Percentiles rank a stretch among this genome's conserved stretches.
Conservation (phyloP, 2,329 filamentous ascomycete species). For the Beauveria sp. region DNA sequence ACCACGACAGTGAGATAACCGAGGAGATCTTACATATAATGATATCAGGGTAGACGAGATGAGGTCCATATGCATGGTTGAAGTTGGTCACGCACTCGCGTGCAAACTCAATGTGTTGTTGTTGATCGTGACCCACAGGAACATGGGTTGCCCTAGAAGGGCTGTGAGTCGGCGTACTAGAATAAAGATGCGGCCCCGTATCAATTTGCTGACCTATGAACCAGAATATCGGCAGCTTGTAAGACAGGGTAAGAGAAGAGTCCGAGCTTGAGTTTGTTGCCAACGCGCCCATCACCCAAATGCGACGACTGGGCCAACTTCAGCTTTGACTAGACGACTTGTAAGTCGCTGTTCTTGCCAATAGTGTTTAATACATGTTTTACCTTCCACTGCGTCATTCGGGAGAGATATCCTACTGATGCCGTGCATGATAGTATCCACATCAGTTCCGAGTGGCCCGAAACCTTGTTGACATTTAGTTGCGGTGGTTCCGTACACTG, state of each 20-base stretch:
- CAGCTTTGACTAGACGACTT: conserved; percentile 57
- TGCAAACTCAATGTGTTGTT: conserved; percentile 88
- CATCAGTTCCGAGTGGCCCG: conserved; percentile 83
- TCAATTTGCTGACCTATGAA: conserved; percentile 58
- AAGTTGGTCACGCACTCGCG: conserved; percentile 81
- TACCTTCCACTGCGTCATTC: conserved; percentile 99
- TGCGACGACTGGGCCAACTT: conserved; percentile 51
- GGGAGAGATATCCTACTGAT: conserved; percentile 83
- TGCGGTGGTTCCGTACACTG: background rate
- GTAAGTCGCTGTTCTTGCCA: background rate
- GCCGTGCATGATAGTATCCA: conserved; percentile 93
- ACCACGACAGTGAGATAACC: background rate
- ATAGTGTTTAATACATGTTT: background rate
- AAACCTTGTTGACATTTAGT: conserved; percentile 40
- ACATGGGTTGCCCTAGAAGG: conserved; percentile 72
- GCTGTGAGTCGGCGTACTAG: background rate
- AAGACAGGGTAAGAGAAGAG: conserved; percentile 95
- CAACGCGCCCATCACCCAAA: conserved; percentile 50
- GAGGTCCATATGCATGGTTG: conserved; percentile 65
- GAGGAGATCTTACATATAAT: conserved; percentile 52
- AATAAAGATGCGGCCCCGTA: background rate
- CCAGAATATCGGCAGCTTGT: conserved; percentile 86
- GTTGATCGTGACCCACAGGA: conserved; percentile 92
- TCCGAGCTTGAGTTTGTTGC: conserved; percentile 66
- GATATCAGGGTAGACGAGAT: conserved; percentile 58